Base-by-base conservation (phyloP, 2,329 filamentous ascomycete species). In the Endothia cerciana region DNA sequence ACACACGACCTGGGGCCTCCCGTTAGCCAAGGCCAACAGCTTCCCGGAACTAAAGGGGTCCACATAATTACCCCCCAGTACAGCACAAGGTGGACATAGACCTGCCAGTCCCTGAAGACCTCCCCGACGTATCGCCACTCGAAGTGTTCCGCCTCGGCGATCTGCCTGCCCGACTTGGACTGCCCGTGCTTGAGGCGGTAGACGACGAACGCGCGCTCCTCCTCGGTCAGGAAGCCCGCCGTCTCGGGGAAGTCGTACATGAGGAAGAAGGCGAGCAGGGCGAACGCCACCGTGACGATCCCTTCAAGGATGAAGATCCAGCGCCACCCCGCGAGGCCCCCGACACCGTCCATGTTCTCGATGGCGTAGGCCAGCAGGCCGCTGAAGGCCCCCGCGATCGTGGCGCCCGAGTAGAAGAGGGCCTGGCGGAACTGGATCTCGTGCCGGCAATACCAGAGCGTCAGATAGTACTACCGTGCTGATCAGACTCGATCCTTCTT, bases 161-260 rank as follows among this genome's bases (percentile, higher is more conserved):
- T 78, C 4, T 73, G 53, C 53, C 63, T 57, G 51, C 69, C 55
- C 5, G 60, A 67, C 65, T 81, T 78, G 6, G 77, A 78, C 80
- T 96, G 92, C 15, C 51, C 51, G 22, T 84, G 84, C 67, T 88
- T 89, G 28, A 97, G 80, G 0, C 93, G 85, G 19, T 86, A 85
- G 2, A 93, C 79, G 0, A 95, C 90, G 57, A 92, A 88, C 0
- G 83, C 85, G 2, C 90, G 85, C 71, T 97, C 92, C 41, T 87
- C 85, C 10, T 87, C 84, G 0, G 87, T 88, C 28, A 97, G 82
- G 74, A 96, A 97, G 0, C 71, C 84, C 0, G 92, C 91, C 30
- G 91, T 87, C 69, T 93, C 91, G 0, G 93, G 93, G 71, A 93
- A 96, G 72, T 97, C 92, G 70, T 91, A 85, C 0, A 96, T 86